Evolutionary conservation across 495 filamentous ascomycete genomes (phyloP), one percentile per base, ranked within the genome.

Genomic region (Glarea lozoyensis): DNA sequence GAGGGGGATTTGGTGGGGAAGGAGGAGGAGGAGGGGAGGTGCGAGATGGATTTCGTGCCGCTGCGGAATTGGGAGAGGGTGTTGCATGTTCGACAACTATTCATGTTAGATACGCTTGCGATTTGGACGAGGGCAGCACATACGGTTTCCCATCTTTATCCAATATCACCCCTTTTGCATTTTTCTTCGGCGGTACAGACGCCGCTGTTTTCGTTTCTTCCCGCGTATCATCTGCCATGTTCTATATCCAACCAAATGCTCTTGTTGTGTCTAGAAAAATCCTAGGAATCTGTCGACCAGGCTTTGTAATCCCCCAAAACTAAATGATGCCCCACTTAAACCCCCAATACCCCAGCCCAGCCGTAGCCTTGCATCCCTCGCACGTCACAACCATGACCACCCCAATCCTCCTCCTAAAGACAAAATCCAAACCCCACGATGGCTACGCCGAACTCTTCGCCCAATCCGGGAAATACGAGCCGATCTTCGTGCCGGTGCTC

Each of bases 141-240:
- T 70, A 97, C 92, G 90, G 92, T 65, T 96, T 97, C 34, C 92
- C 92, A 69, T 98, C 86, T 52, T 89, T 86, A 33, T 82, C 92
- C 29, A 96, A 66, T 2, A 94, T 75, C 5, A 94, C 70, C 48
- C 89, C 90, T 60, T 88, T 93, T 11, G 86, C 82, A 27, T 68
- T 42, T 40, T 63, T 66, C 46, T 61, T 64, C 16, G 62, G 59
- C 2, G 60, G 49, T 30, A 46, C 51, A 25, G 42, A 35, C 21
- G 47, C 21, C 24, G 44, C 38, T 35, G 40, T 35, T n/a, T 17
- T 23, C 12, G 50, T 32, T 1, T 27, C 27, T 1, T 55, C 53
- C 40, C 53, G 38, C 21, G 41, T 48, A 48, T 54, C 50, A 27
- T 52, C 50, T 30, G 50, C 53, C 55, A 58, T 58, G 4, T 19